Base-by-base conservation (phyloP, 441 rosid genomes). In the Gossypium lobatum region DNA sequence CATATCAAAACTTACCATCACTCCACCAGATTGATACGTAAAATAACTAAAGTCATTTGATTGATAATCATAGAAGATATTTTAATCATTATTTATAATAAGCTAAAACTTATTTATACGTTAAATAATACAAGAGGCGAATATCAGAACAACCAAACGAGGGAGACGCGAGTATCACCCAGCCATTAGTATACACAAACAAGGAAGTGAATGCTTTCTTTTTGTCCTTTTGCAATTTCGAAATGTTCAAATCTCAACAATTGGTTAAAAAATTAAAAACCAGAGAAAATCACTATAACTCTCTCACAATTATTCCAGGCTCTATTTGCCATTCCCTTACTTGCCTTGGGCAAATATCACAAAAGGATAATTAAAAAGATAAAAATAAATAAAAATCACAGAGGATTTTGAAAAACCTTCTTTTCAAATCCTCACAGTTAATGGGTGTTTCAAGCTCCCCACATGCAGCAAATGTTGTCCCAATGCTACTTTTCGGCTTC, bases 391-490 rank as follows among this genome's bases (percentile, higher is more conserved):
- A 5, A 31, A 31, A 31, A 31, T 31, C 37, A 31, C 37, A 7
- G 37, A 55, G 55, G 66, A 69, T 61, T 21, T 71, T 34, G 77
- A 73, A 64, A 64, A 62, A 72, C n/a, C 18, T 34, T 34, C 17
- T 64, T 76, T 64, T 93, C 85, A 91, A 81, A 91, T 78, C 81
- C 85, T 77, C 50, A 93, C 72, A 65, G 69, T 86, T 4, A 95
- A 79, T 0, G 84, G 80, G 73, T 95, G 94, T 60, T 87, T 84
- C 81, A 90, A 80, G 75, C 68, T 82, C 2, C 99, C 98, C 21
- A 95, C 82, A 64, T 91, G 96, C 52, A 95, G 89, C 74, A 88
- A 76, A 76, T 93, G 95, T 34, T 83, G 66, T 7, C 99, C 97
- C 65, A 93, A 73, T 0, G 85, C 93, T 50, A 95, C 81, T 71